Conservation (phyloP, 2,329 filamentous ascomycete species). For the Passalora sequoiae region DNA sequence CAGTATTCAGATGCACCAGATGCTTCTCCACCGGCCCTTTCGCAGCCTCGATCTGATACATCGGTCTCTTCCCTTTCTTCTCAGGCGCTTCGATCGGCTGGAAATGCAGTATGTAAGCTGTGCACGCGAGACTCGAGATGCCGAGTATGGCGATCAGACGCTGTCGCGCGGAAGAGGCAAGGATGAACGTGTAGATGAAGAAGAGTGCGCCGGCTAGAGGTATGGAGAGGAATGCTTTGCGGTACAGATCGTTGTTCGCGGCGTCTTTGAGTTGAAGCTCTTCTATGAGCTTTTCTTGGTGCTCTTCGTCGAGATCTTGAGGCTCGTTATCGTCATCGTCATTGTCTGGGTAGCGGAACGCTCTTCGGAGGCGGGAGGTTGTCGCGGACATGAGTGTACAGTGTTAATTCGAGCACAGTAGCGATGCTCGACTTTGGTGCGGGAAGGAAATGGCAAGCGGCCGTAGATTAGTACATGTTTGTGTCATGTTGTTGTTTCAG, state of each 20-base stretch:
- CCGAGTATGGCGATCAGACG: slow-evolving; percentile 51
- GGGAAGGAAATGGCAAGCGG: too few relatives aligned
- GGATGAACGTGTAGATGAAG: slow-evolving; percentile 49
- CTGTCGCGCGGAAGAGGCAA: slow-evolving; percentile 34
- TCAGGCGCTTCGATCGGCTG: slow-evolving; percentile 47
- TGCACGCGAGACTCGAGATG: slow-evolving; percentile 59
- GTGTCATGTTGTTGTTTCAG: too few relatives aligned
- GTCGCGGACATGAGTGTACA: slow-evolving; percentile 4
- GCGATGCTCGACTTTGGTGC: too few relatives aligned
- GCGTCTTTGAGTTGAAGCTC: slow-evolving; percentile 51
- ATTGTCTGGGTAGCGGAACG: slow-evolving; percentile 69
- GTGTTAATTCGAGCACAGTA: too few relatives aligned
- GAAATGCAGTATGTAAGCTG: slow-evolving; percentile 53
- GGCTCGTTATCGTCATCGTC: slow-evolving; percentile 49
- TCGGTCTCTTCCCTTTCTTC: slow-evolving; percentile 31
- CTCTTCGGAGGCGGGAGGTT: slow-evolving; percentile 54
- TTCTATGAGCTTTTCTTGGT: slow-evolving; percentile 61
- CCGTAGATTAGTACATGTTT: too few relatives aligned
- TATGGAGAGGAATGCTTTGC: slow-evolving; percentile 52
- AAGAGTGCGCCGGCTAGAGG: slow-evolving; percentile 53
- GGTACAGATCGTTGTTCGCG: slow-evolving; percentile 33
- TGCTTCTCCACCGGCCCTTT: slow-evolving; percentile 51
- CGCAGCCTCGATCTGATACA: slow-evolving; percentile 27
- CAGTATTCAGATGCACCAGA: slow-evolving; percentile 57
- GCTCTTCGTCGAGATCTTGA: slow-evolving; percentile 68